A percentile compares a stretch with the other conserved stretches of the same genome.
phyloP scores from a whole-genome alignment of 2,329 filamentous ascomycete genomes.

The Plenodomus tracheiphilus region DNA sequence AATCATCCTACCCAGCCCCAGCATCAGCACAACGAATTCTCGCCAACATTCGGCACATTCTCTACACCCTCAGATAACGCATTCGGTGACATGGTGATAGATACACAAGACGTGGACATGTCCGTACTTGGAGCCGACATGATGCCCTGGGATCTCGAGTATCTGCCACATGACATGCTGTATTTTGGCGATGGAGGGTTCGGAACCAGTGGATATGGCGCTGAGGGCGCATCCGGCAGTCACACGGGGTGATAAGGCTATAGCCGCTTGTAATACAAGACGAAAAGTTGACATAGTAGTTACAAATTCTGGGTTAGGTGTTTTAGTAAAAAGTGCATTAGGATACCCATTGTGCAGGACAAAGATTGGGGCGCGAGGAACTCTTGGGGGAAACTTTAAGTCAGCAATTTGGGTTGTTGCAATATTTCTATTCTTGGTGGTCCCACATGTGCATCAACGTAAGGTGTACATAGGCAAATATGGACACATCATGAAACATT shows the following conservation, averaged over 20 bases:
- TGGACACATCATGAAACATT: no score
- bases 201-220: neutral
- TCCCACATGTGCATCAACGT: no score
- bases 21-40: conserved; percentile 22
- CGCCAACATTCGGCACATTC: conserved; percentile 30
- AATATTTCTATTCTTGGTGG: no score
- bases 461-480: no score
- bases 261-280: neutral
- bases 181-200: conserved; percentile 35
- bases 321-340: neutral
- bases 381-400: no score
- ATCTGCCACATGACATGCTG: conserved; percentile 68
- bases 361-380: neutral
- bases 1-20: conserved; percentile 8
- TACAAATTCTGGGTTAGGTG: neutral
- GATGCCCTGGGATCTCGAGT: conserved; percentile 72
- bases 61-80: conserved; percentile 31
- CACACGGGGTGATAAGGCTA: neutral
- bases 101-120: conserved; percentile 78
- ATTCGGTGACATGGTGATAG: conserved; percentile 66
- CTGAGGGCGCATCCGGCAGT: neutral
- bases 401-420: no score
- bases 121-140: conserved; percentile 68
- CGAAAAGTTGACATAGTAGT: neutral
- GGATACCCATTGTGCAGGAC: neutral